Base-by-base conservation (phyloP, 1,284 basidiomycete genomes). In the Quambalaria eucalypti region DNA sequence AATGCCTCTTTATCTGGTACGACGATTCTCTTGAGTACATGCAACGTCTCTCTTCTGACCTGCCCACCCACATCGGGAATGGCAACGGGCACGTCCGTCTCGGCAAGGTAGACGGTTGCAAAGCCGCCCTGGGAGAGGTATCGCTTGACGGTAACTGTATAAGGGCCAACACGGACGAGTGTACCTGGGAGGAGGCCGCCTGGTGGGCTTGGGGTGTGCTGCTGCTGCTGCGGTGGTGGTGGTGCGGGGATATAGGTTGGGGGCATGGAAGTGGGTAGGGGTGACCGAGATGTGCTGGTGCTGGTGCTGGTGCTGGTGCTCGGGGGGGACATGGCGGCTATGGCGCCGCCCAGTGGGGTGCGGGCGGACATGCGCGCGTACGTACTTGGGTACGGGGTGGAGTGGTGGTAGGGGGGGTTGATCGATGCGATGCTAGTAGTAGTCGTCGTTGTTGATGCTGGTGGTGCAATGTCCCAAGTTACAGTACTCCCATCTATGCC, bases 81-180 rank as follows among this genome's bases (percentile, higher is more conserved):
- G 1, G 70, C 70, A 48, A 98, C 87, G 1, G 91, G 89, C 51
- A 82, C 80, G 3, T 87, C 82, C 5, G 91, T 91, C 54, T 84
- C 82, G 54, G 95, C 92, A 57, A 98, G 85, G 78, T 99, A 99
- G 49, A 99, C 93, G 78, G 96, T 89, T 1, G 95, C 93, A 76
- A 97, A 99, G 16, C 95, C 95, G 78, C 91, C 92, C 84, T 97
- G 92, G 51, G 86, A 88, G 50, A 99, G 83, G 80, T 95, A 98
- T 69, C 86, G 80, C 67, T 89, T 85, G 51, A 87, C 87, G 65
- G 87, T 85, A 55, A 98, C 91, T 30, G 82, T 84, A 77, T 88
- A 85, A 69, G 88, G 87, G 74, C 93, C 95, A 49, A 98, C 88
- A 21, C 84, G 80, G 65, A 98, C 90, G 52, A 85, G 83, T 74